Conservation (phyloP, 345 rosid species). For the Eucalyptus polybractea region DNA sequence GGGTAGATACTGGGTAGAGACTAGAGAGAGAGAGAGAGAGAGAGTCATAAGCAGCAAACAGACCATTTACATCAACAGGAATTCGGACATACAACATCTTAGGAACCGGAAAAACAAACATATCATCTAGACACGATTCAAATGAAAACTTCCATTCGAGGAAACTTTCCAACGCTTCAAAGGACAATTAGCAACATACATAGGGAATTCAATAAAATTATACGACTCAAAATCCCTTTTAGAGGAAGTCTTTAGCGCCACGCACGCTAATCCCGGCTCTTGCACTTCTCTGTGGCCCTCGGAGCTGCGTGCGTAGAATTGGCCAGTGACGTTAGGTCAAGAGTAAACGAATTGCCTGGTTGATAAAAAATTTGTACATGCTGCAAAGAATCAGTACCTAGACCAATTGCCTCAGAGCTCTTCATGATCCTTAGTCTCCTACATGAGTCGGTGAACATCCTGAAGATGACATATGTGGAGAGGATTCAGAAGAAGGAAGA, state of each 20-base stretch:
- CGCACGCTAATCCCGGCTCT: background rate
- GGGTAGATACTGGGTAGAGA: background rate
- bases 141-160: background rate
- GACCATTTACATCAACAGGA: slow-evolving; percentile 17
- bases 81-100: background rate
- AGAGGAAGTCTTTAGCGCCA: background rate
- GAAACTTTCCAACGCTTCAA: background rate
- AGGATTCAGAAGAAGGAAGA: background rate
- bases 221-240: background rate
- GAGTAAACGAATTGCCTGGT: background rate
- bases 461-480: background rate
- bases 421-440: slow-evolving; percentile 45
- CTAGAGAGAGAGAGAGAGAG: background rate
- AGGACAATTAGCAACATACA: background rate
- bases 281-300: slow-evolving; percentile 37
- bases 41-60: slow-evolving; percentile 6
- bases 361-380: background rate
- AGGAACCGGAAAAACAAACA: background rate
- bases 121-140: background rate
- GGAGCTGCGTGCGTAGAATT: slow-evolving; percentile 24
- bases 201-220: background rate
- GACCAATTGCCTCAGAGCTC: slow-evolving; percentile 38
- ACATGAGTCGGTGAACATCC: slow-evolving; percentile 35
- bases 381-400: slow-evolving; percentile 10
- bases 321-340: background rate